Percentiles rank a stretch among this genome's conserved stretches.
Evolutionary conservation across 306 rosid genomes (phyloP).

Genomic region (Castanopsis chinensis): DNA sequence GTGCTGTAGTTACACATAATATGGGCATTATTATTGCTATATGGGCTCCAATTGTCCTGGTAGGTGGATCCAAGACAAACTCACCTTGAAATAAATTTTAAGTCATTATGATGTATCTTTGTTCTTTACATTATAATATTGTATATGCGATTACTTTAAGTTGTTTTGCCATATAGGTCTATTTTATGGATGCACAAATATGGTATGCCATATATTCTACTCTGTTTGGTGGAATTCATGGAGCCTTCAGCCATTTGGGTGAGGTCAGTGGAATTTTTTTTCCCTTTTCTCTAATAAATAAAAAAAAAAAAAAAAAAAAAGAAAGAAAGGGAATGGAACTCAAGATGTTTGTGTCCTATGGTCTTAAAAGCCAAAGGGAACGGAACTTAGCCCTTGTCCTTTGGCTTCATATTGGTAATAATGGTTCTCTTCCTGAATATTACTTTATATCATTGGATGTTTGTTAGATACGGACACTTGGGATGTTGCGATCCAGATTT

Average conservation of each 20-base stretch:
- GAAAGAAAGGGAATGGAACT: too few species aligned
- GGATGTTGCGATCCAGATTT: constrained; percentile 93
- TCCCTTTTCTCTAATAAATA: not conserved
- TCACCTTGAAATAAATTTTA: constrained; percentile 11
- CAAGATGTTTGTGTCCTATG: too few species aligned
- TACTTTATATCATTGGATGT: constrained; percentile 23
- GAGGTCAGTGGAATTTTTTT: constrained; percentile 67
- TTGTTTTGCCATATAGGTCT: constrained; percentile 61
- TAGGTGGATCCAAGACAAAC: constrained; percentile 38
- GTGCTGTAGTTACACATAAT: constrained; percentile 61
- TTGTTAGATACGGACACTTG: constrained; percentile 95
- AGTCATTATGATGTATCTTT: constrained; percentile 17
- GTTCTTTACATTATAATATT: constrained; percentile 14
- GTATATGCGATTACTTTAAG: constrained; percentile 15
- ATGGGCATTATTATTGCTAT: constrained; percentile 63
- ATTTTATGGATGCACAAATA: constrained; percentile 96
- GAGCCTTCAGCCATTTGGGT: constrained; percentile 98
- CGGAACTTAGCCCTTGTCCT: too few species aligned
- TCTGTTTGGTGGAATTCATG: constrained; percentile 84
- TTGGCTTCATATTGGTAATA: constrained; percentile 6
- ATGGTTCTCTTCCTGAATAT: constrained; percentile 25
- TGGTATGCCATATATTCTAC: constrained; percentile 98
- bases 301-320: not conserved
- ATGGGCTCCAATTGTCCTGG: constrained; percentile 97
- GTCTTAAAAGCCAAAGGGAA: too few species aligned